These are phyloP conservation scores for Backusella luteola DNA, from an alignment of 192 early-diverging fungal genomes.

Conservation along the genomic window DNA sequence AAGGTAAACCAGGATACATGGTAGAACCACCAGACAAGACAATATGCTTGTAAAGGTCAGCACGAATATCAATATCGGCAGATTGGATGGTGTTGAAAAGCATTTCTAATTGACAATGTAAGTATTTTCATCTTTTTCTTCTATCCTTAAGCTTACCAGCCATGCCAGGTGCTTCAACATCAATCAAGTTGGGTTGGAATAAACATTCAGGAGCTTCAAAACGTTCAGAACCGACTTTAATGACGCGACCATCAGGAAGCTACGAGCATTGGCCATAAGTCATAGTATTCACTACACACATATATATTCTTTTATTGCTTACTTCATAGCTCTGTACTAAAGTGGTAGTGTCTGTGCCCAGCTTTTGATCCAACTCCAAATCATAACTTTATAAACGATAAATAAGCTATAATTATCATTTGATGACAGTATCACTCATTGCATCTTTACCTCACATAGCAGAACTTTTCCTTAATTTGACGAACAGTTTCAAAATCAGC, in stretches of 20 bases:
- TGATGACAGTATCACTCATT: not conserved
- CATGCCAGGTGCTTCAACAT: slow-evolving; percentile 90
- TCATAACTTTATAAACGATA: slow-evolving; percentile 70
- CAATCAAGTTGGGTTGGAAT: slow-evolving; percentile 97
- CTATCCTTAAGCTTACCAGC: slow-evolving; percentile 59
- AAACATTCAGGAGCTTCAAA: slow-evolving; percentile 98
- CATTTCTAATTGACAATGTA: slow-evolving; percentile 62
- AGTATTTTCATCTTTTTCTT: not conserved
- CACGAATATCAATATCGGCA: slow-evolving; percentile 87
- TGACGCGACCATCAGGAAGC: slow-evolving; percentile 97
- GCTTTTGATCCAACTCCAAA: slow-evolving; percentile 88
- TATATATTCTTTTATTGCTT: not conserved
- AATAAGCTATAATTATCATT: not conserved
- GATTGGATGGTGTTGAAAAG: slow-evolving; percentile 91
- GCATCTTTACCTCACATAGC: slow-evolving; percentile 85
- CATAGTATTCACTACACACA: not conserved
- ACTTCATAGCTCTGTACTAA: slow-evolving; percentile 94
- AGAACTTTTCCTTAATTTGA: slow-evolving; percentile 97
- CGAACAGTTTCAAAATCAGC: slow-evolving; percentile 98
- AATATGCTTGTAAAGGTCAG: slow-evolving; percentile 97
- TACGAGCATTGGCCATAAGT: slow-evolving; percentile 23
- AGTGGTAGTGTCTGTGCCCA: slow-evolving; percentile 96
- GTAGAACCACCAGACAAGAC: slow-evolving; percentile 97
- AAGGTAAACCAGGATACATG: slow-evolving; percentile 98
- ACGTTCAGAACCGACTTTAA: slow-evolving; percentile 97